Percentiles rank a stretch among this genome's conserved stretches.
Evolutionary conservation across 345 rosid species (phyloP).

Genomic region (Acer campestre): DNA sequence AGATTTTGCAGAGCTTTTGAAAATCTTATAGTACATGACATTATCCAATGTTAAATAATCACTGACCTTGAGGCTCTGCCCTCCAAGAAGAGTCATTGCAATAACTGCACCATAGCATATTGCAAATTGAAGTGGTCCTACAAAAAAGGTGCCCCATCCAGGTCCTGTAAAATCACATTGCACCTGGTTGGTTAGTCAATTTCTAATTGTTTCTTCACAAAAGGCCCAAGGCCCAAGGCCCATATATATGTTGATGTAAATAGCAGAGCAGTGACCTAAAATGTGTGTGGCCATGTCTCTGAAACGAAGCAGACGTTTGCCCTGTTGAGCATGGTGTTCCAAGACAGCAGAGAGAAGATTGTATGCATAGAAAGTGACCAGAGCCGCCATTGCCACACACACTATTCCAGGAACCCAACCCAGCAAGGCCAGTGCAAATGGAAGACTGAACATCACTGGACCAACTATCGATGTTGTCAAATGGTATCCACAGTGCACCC

Average conservation of each 20-base stretch:
- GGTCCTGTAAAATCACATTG: slow-evolving; percentile 40
- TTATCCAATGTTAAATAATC: neutral
- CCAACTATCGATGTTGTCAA: slow-evolving; percentile 47
- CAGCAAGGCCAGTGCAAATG: slow-evolving; percentile 33
- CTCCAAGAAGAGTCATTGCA: slow-evolving; percentile 46
- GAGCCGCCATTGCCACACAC: slow-evolving; percentile 26
- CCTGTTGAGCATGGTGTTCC: slow-evolving; percentile 40
- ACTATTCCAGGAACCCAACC: slow-evolving; percentile 37
- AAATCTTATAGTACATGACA: no score
- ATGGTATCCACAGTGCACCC: slow-evolving; percentile 46
- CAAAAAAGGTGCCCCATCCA: slow-evolving; percentile 51
- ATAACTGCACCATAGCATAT: slow-evolving; percentile 61
- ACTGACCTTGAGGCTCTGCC: slow-evolving; percentile 58
- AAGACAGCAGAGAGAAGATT: slow-evolving; percentile 38
- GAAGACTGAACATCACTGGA: slow-evolving; percentile 40
- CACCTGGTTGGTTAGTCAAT: no score
- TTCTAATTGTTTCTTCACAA: no score
- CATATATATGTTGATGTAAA: neutral
- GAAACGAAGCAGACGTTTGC: slow-evolving; percentile 41
- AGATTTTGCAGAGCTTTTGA: no score
- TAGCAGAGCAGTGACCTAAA: slow-evolving; percentile 25
- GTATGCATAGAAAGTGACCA: slow-evolving; percentile 44
- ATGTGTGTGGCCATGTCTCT: slow-evolving; percentile 48
- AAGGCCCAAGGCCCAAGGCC: neutral
- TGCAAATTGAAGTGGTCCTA: slow-evolving; percentile 56